phyloP scores from a whole-genome alignment of 2,329 filamentous ascomycete genomes.

The Monosporascus cannonballus region DNA sequence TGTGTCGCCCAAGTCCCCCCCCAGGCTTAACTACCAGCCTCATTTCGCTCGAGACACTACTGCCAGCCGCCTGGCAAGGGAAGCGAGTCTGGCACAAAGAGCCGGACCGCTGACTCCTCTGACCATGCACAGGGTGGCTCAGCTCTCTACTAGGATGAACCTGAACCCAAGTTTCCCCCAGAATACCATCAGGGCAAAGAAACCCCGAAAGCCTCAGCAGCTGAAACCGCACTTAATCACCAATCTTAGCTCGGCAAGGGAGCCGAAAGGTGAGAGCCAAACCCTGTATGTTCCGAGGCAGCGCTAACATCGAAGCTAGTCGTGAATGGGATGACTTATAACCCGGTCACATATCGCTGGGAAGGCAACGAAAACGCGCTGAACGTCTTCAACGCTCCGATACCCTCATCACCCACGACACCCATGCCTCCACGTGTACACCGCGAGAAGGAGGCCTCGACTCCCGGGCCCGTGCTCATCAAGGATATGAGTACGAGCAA shows the following conservation, averaged over 20 bases:
- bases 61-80: conserved; percentile 59
- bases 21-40: conserved; percentile 48
- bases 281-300: conserved; percentile 1
- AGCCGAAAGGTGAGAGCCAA: conserved; percentile 62
- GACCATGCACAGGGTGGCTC: conserved; percentile 48
- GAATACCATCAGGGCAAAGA: conserved; percentile 45
- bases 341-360: conserved; percentile 80
- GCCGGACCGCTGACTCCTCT: conserved; percentile 48
- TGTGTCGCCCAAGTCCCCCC: conserved; percentile 50
- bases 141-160: conserved; percentile 44
- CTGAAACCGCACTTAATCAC: conserved; percentile 84
- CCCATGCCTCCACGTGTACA: conserved; percentile 36
- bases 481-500: conserved; percentile 80
- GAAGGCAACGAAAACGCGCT: conserved; percentile 92
- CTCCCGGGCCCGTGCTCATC: conserved; percentile 73
- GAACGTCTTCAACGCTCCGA: conserved; percentile 65
- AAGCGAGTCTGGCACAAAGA: conserved; percentile 56
- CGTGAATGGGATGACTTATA: conserved; percentile 94
- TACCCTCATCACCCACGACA: conserved; percentile 47
- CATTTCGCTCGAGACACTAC: conserved; percentile 61
- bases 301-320: conserved; percentile 43
- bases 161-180: conserved; percentile 40
- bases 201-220: conserved; percentile 50
- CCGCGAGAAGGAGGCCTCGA: conserved; percentile 52
- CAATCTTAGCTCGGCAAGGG: conserved; percentile 67